A percentile compares a stretch with the other conserved stretches of the same genome.
Evolutionary conservation across 192 early-diverging fungal genomes (phyloP).

Genomic region (Coemansia sp.): DNA sequence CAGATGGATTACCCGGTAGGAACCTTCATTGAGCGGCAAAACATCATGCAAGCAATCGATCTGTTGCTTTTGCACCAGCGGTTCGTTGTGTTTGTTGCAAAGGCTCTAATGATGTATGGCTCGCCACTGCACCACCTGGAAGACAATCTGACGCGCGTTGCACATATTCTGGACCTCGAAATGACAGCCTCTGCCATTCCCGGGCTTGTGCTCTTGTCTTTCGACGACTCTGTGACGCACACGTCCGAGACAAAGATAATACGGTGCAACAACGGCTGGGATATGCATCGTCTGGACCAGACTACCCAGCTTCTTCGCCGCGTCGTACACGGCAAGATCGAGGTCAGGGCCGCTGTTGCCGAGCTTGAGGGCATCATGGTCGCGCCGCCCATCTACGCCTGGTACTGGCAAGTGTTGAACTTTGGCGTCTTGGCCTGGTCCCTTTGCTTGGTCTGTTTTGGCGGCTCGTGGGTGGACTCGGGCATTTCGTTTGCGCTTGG

Average conservation of each 20-base stretch:
- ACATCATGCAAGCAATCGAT: conserved; percentile 58
- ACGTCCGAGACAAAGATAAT: conserved; percentile 76
- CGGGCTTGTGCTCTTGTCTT: conserved; percentile 68
- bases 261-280: conserved; percentile 61
- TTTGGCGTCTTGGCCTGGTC: conserved; percentile 62
- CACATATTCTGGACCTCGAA: conserved; percentile 62
- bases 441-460: conserved; percentile 65
- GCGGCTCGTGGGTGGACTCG: conserved; percentile 69
- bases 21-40: conserved; percentile 21
- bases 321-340: conserved; percentile 58
- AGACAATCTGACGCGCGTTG: conserved; percentile 60
- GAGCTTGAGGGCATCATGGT: conserved; percentile 62
- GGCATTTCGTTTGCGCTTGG: conserved; percentile 57
- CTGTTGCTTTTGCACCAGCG: conserved; percentile 67
- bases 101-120: conserved; percentile 69
- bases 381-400: conserved; percentile 56
- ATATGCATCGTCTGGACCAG: conserved; percentile 67
- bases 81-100: conserved; percentile 64
- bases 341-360: conserved; percentile 59
- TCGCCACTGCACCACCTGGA: conserved; percentile 70
- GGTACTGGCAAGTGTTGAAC: conserved; percentile 61
- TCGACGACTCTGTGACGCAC: conserved; percentile 70
- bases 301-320: conserved; percentile 67
- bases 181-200: conserved; percentile 68
- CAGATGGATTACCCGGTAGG: neutral